A percentile compares a stretch with the other conserved stretches of the same genome.
phyloP scores from a whole-genome alignment of 768 basidiomycete genomes.

The Pholiota conissans region DNA sequence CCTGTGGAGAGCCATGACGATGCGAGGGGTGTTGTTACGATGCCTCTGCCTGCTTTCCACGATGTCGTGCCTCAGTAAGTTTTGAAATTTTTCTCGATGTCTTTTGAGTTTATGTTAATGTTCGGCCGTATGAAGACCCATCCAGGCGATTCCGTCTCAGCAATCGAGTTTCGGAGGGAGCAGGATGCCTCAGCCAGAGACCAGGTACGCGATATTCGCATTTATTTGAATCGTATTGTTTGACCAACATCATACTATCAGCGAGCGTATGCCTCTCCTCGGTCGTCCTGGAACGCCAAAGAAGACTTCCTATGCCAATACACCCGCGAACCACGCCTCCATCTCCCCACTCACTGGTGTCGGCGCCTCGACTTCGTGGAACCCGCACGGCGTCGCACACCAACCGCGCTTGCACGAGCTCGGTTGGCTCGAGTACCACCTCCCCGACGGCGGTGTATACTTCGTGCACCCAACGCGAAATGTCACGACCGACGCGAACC shows the following conservation, averaged over 20 bases:
- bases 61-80: slow-evolving; percentile 37
- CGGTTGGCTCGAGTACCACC: slow-evolving; percentile 75
- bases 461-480: slow-evolving; percentile 64
- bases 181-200: slow-evolving; percentile 16
- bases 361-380: slow-evolving; percentile 16
- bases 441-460: slow-evolving; percentile 75
- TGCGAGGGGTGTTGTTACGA: slow-evolving; percentile 27
- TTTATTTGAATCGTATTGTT: not conserved
- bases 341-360: slow-evolving; percentile 15
- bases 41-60: slow-evolving; percentile 43
- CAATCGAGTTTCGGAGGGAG: slow-evolving; percentile 19
- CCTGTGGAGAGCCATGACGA: slow-evolving; percentile 21
- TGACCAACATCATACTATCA: slow-evolving; percentile 14
- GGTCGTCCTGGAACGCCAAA: slow-evolving; percentile 16
- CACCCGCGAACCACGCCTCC: slow-evolving; percentile 11
- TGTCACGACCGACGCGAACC: slow-evolving; percentile 70
- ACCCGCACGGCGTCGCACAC: slow-evolving; percentile 19
- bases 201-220: slow-evolving; percentile 25
- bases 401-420: slow-evolving; percentile 36
- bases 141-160: slow-evolving; percentile 20
- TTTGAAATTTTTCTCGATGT: not conserved
- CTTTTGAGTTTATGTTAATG: not conserved
- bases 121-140: slow-evolving; percentile 15
- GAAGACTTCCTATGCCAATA: slow-evolving; percentile 5
- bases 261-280: slow-evolving; percentile 23